Conservation (phyloP, 169 alveolate genomes). For the Neospora caninum region DNA sequence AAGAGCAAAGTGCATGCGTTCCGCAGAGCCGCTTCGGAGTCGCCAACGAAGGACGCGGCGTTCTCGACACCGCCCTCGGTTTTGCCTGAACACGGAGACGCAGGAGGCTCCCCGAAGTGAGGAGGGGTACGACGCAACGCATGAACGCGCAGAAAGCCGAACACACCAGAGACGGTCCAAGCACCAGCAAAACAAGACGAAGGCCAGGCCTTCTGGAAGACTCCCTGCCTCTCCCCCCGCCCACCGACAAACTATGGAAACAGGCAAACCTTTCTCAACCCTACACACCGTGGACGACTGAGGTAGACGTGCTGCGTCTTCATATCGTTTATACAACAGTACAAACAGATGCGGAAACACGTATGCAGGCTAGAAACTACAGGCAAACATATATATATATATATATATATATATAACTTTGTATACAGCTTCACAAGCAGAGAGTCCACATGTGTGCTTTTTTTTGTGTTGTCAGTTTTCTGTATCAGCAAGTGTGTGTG, state of each 20-base stretch:
- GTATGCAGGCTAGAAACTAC: too few relatives aligned
- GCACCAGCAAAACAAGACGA: not conserved
- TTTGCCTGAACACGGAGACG: slow-evolving; percentile 71
- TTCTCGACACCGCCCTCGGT: slow-evolving; percentile 88
- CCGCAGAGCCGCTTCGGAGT: slow-evolving; percentile 70
- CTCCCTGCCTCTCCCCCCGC: too few relatives aligned
- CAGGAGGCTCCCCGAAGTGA: not conserved
- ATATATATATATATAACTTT: not conserved
- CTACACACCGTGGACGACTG: not conserved
- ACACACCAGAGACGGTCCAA: too few relatives aligned
- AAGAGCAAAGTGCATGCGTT: slow-evolving; percentile 86
- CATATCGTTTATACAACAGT: not conserved
- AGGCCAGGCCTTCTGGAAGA: too few relatives aligned
- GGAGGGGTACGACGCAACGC: not conserved
- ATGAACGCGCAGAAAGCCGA: not conserved
- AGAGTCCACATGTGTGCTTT: not conserved
- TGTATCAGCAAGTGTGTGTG: not conserved
- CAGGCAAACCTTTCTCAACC: not conserved
- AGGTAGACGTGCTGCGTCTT: too few relatives aligned
- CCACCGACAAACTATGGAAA: too few relatives aligned
- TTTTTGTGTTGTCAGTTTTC: not conserved
- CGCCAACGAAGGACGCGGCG: slow-evolving; percentile 85
- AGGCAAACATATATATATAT: not conserved
- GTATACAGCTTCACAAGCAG: not conserved
- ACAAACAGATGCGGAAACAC: not conserved